Base-by-base conservation (phyloP, 148 eudicot genomes). In the Vaccinium darrowii region DNA sequence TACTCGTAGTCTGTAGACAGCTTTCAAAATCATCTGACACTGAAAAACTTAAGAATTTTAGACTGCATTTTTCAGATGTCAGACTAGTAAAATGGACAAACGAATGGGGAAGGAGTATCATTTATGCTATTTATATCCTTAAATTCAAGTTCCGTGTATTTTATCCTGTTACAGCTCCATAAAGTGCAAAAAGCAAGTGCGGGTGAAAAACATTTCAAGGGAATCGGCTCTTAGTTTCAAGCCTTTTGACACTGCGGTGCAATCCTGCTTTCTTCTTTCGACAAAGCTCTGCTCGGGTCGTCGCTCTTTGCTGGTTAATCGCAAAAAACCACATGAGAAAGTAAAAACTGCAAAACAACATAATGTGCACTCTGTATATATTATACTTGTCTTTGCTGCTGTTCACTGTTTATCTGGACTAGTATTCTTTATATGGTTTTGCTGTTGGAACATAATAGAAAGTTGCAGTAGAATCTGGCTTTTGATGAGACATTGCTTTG, bases 161-260 rank as follows among this genome's bases (percentile, higher is more conserved):
- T 78, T 27, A 7, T 78, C 47, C 81, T 78, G 63, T 78, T 78
- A 52, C 63, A 78, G 81, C 65, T 27, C 81, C 49, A 15, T 27
- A 53, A 52, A 78, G 5, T 7, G n/a, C 43, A 30, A 54, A 76
- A 49, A 16, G 63, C 39, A n/a, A 78, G 19, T 39, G 65, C 7
- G 11, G 63, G 30, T 78, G 15, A 49, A 51, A 52, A 18, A 51
- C 18, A 15, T 50, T 30, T 78, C 47, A 78, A 53, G 63, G 16
- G 62, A 53, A 63, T 21, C 2, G 23, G 63, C 47, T 54, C 63
- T 30, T 54, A 54, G 81, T 25, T 78, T 78, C 63, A 52, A 27
- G 63, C 81, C 63, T 43, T 49, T 56, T 56, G 36, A 21, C 25
- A 15, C 8, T 50, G 30, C 25, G 63, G 63, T 54, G 63, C 81